Evolutionary conservation across 352 stramenopile species (phyloP), one percentile per base, ranked within the genome.

Genomic region (Pythium aphanidermatum): DNA sequence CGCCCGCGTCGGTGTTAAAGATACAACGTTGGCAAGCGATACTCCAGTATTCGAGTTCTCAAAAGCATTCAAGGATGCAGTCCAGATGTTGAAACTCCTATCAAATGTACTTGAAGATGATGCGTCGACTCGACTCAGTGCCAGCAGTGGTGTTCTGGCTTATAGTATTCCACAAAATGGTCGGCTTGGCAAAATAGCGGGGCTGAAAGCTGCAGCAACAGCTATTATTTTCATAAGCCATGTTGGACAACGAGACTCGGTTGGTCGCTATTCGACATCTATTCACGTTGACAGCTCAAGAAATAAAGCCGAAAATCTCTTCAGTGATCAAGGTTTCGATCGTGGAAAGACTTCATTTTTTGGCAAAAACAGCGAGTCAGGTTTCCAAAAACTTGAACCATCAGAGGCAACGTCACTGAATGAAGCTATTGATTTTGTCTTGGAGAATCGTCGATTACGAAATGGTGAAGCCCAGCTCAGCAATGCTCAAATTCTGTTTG

Each of bases 51-150:
- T 77, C 34, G 68, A 77, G 38, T 90, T 91, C 46, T 80, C 70
- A 0, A 70, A 74, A 32, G 76, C 72, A 11, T 86, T 93, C 38
- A 74, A 74, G 35, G 81, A 91, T 54, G 77, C 81, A 9, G 78
- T 86, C 2, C 78, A 93, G 53, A 88, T 93, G 78, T 55, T 93
- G 5, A 90, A 91, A 50, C 37, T 91, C 12, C 63, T 93, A 12
- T 57, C 68, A 7, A 80, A 86, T 43, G 79, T 90, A 20, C 32
- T 93, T 17, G 59, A 76, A 31, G 68, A 93, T 45, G 67, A 86
- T 16, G 51, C 58, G 25, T 88, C 78, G 20, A 71, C 76, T 19
- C 61, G 59, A 37, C 54, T 79, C 19, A 90, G 77, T 47, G 76
- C 69, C 5, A 55, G 59, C 9, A 85, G 55, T 38, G 79, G 78